Conservation (phyloP, 1,139 yeast species). For the Geotrichum cucujoidarum region DNA sequence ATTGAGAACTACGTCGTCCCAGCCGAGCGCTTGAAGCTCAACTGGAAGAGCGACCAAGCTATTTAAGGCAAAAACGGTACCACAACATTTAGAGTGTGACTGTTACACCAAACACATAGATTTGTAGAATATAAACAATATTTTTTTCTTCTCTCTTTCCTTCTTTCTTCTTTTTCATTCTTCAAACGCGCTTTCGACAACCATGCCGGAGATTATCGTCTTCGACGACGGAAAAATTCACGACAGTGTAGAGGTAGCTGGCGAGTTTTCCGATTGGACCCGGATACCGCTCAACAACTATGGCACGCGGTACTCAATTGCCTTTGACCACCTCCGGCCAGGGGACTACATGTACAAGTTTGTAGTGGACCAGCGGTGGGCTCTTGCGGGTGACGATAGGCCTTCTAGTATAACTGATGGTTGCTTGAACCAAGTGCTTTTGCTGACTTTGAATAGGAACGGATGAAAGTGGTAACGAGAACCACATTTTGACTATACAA, state of each 20-base stretch:
- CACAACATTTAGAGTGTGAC: neutral
- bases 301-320: constrained; percentile 19
- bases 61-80: neutral
- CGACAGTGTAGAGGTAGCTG: constrained; percentile 34
- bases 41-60: constrained; percentile 51
- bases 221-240: constrained; percentile 29
- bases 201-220: neutral
- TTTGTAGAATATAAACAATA: neutral
- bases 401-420: constrained; percentile 22
- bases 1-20: constrained; percentile 63
- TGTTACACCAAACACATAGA: neutral
- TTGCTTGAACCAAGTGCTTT: neutral
- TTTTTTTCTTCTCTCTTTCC: neutral
- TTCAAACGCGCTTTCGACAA: neutral
- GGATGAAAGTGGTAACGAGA: constrained; percentile 13
- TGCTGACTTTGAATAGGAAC: constrained; percentile 1
- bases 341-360: constrained; percentile 37
- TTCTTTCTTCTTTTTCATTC: neutral
- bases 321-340: constrained; percentile 23
- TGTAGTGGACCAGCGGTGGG: constrained; percentile 39
- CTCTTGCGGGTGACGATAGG: constrained; percentile 24
- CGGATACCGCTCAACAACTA: constrained; percentile 18
- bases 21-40: constrained; percentile 66
- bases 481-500: constrained; percentile 13
- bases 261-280: constrained; percentile 38